phyloP scores from a whole-genome alignment of 2,329 filamentous ascomycete genomes.

The Cryphonectria naterciae region DNA sequence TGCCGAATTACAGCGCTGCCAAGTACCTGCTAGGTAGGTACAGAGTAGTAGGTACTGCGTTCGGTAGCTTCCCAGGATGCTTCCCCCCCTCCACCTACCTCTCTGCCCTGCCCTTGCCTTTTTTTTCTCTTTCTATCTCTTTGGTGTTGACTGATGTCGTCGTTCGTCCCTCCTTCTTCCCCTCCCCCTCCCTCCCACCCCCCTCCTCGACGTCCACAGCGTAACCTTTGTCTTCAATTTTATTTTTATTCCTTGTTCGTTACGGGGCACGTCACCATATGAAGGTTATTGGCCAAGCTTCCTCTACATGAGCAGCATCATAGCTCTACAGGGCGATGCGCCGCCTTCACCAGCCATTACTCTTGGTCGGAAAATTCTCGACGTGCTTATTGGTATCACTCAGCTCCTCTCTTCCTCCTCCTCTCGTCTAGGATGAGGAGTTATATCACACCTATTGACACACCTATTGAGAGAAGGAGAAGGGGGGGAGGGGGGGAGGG shows the following conservation, averaged over 20 bases:
- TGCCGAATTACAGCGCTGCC: background rate
- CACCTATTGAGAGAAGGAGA: background rate
- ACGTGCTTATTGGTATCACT: constrained; percentile 1
- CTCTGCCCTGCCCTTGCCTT: background rate
- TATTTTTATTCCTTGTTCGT: background rate
- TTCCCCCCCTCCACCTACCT: background rate
- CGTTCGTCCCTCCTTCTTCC: background rate
- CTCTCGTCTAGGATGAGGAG: background rate
- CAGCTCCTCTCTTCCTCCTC: background rate
- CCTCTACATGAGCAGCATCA: background rate
- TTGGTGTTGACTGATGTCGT: background rate
- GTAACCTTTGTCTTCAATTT: background rate
- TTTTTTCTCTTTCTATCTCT: background rate
- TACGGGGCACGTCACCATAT: background rate
- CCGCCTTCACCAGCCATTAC: background rate
- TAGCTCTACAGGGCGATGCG: constrained; percentile 1
- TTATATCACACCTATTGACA: background rate
- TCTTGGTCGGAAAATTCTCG: constrained; percentile 11
- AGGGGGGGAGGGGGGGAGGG: too few species aligned
- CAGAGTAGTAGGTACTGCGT: background rate
- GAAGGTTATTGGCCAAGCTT: background rate
- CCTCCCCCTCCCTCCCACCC: background rate
- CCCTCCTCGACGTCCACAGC: background rate
- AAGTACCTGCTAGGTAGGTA: background rate
- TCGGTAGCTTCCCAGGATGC: background rate